Base-by-base conservation (phyloP, 441 rosid species). In the Codiaeum variegatum region DNA sequence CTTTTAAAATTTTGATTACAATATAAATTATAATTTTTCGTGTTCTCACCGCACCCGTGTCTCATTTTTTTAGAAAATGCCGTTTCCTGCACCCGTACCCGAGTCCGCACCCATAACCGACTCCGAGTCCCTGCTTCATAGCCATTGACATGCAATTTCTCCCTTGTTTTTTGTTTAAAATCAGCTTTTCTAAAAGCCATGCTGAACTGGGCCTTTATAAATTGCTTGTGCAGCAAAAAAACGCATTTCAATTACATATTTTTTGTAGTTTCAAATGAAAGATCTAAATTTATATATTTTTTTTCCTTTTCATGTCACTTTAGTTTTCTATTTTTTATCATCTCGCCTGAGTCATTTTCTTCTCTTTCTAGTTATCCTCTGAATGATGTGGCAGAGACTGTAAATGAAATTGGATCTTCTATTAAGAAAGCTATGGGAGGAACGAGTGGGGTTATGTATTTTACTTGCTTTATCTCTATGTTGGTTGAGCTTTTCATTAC, bases 351-450 rank as follows among this genome's bases (percentile, higher is more conserved):
- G 34, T 67, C 73, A 42, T 38, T 23, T 44, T 66, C 56, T 73
- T 47, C 46, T 86, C 23, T 82, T 82, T 64, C 69, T 84, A 95
- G 99, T 78, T 95, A 91, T 87, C 99, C 99, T 47, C 85, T 92
- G 75, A 92, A 92, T 67, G 96, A 95, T 83, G 92, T 89, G 70
- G 88, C 91, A 0, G 99, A 95, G 84, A 95, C 98, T 66, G 84
- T 92, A 60, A 88, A 86, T 63, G 96, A 95, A 82, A 95, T 95
- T 75, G 97, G 96, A 75, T 86, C 92, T 73, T 85, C 99, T 66
- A 77, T 92, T 80, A 84, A 86, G 81, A 88, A 89, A 84, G 93
- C 85, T 67, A 92, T 92, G 99, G 99, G 99, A 74, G 99, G 99
- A 38, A 95, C 99, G 63, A 92, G 99, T 63, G 99, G 99, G 76